These are phyloP conservation scores for Eucalyptus erythrocorys DNA, from an alignment of 345 rosid genomes.

Conservation along the genomic window DNA sequence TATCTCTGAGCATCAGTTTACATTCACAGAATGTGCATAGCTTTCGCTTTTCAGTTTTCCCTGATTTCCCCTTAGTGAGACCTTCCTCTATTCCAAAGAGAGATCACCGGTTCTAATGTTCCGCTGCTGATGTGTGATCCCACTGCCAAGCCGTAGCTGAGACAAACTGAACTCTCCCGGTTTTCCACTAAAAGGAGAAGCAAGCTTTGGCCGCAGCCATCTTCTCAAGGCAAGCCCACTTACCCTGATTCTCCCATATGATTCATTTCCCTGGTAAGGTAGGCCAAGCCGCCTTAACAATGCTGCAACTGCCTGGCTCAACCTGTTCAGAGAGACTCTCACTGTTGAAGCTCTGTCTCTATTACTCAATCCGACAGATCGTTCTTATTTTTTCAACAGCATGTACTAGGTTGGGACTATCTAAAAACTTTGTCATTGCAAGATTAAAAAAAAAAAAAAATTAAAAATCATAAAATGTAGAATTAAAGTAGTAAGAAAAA, in stretches of 20 bases:
- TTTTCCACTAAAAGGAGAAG: constrained; percentile 50
- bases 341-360: background rate
- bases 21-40: background rate
- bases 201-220: constrained; percentile 82
- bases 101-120: constrained; percentile 57
- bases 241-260: constrained; percentile 58
- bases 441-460: background rate
- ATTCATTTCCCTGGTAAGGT: constrained; percentile 67
- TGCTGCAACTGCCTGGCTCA: constrained; percentile 48
- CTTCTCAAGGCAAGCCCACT: constrained; percentile 60
- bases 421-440: background rate
- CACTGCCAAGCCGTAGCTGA: constrained; percentile 42
- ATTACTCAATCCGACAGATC: background rate
- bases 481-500: background rate
- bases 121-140: constrained; percentile 66
- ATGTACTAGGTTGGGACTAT: background rate
- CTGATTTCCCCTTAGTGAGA: background rate
- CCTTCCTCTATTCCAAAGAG: constrained; percentile 30
- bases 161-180: constrained; percentile 45
- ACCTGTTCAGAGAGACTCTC: constrained; percentile 25
- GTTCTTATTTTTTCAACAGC: background rate
- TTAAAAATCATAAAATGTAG: background rate
- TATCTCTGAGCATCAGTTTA: background rate
- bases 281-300: constrained; percentile 65
- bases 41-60: background rate